Percentiles rank a stretch among this genome's conserved stretches.
Evolutionary conservation across 139 green algal species (phyloP).

Genomic region (Chlorella sp.): DNA sequence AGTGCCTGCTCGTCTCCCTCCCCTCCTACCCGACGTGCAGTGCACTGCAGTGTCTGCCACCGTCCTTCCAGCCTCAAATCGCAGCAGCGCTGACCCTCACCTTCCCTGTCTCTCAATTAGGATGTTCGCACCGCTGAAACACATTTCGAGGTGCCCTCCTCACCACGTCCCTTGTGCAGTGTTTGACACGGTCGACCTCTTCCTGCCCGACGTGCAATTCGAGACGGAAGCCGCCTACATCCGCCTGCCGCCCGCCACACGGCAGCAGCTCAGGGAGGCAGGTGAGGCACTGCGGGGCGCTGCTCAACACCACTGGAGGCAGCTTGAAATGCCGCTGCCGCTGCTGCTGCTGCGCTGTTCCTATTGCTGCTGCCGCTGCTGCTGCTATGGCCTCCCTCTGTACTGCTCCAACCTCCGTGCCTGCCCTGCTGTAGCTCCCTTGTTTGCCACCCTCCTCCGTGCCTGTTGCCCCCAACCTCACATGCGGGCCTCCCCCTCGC

Average conservation of each 20-base stretch:
- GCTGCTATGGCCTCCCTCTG: not conserved
- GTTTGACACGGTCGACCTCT: constrained; percentile 93
- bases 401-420: not conserved
- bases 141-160: no score
- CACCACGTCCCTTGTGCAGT: constrained; percentile 39
- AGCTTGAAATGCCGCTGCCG: not conserved
- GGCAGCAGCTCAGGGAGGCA: constrained; percentile 12
- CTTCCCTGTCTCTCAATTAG: no score
- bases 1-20: no score
- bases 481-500: no score
- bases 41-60: no score
- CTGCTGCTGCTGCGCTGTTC: not conserved
- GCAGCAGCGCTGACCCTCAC: not conserved
- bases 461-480: no score
- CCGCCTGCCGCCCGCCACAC: constrained; percentile 72
- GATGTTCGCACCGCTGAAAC: no score
- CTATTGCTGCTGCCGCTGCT: not conserved
- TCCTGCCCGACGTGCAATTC: constrained; percentile 86
- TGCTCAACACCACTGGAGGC: not conserved
- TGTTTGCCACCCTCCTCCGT: not conserved
- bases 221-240: constrained; percentile 87
- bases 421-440: not conserved
- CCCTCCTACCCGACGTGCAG: no score
- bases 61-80: not conserved
- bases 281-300: not conserved